Base-by-base conservation (phyloP, 345 rosid species). In the Hypericum perforatum region DNA sequence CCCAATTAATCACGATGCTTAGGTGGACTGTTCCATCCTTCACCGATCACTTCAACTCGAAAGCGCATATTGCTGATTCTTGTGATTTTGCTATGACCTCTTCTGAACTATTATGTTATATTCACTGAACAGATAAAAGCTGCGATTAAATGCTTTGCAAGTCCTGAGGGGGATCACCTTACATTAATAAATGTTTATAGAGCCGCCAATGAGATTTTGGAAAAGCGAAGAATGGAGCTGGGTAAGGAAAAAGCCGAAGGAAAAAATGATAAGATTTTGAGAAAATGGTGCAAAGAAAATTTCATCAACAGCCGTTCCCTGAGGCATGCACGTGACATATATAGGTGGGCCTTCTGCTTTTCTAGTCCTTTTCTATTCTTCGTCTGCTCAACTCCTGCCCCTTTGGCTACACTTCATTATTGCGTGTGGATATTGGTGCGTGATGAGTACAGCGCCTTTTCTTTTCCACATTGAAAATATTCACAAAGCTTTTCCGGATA, bases 271-370 rank as follows among this genome's bases (percentile, higher is more conserved):
- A 82, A 90, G 62, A 39, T 74, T 67, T 32, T 82, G 58, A 78
- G 78, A 57, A 85, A 87, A 74, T 91, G 98, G 98, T 91, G 98
- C 62, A 87, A 69, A 72, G 92, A 77, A 39, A 87, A 87, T 66
- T 87, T 74, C 46, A 74, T 91, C 43, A 91, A 82, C 57, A 56
- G 71, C 65, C 86, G 96, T 51, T 76, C 96, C 46, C 59, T 91
- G 52, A 78, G 74, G 67, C 87, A 84, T 70, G 92, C 98, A n/a
- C 85, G 81, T 8, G 89, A 87, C 65, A 75, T 76, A 49, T 85
- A 78, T 74, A 76, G 92, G 98, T 90, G 53, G 6, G 59, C 43
- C 42, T 11, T 22, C 0, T 40, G 12, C 45, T 38, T 15, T 42
- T 41, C 52, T 49, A 60, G 10, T 55, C 12, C 22, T 48, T 44